Conservation (phyloP, 768 basidiomycete genomes). For the Xerocomellus chrysenteron region DNA sequence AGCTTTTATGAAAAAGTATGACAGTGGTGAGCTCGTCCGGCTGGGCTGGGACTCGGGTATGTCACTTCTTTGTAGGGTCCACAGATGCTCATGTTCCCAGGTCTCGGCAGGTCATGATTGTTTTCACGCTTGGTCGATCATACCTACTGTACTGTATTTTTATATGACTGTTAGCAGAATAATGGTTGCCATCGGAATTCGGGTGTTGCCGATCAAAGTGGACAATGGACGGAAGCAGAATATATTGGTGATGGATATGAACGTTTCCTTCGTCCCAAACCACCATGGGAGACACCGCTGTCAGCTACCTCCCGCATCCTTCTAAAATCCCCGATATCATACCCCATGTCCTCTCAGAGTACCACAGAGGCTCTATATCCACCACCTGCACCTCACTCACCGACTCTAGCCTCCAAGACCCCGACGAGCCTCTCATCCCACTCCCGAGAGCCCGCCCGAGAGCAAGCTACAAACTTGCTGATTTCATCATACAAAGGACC, state of each 20-base stretch:
- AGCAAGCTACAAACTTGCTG: conserved; percentile 67
- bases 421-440: conserved; percentile 32
- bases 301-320: neutral
- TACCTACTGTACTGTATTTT: conserved; percentile 13
- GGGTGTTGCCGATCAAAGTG: conserved; percentile 20
- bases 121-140: neutral
- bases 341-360: conserved; percentile 37
- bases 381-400: conserved; percentile 61
- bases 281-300: conserved; percentile 19
- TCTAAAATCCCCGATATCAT: conserved; percentile 10
- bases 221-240: conserved; percentile 21
- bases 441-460: conserved; percentile 48
- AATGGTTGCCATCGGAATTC: conserved; percentile 20
- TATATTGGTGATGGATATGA: neutral
- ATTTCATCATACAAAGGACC: conserved; percentile 80
- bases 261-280: conserved; percentile 14
- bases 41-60: conserved; percentile 31
- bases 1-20: conserved; percentile 18
- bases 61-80: neutral
- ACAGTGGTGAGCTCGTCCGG: conserved; percentile 17
- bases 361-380: conserved; percentile 66
- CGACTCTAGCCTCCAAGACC: conserved; percentile 38
- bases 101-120: conserved; percentile 6
- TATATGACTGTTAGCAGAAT: conserved; percentile 12
- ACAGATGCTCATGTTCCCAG: conserved; percentile 8